phyloP scores from a whole-genome alignment of 2,329 filamentous ascomycete species.

The Chaetomium strumarium region DNA sequence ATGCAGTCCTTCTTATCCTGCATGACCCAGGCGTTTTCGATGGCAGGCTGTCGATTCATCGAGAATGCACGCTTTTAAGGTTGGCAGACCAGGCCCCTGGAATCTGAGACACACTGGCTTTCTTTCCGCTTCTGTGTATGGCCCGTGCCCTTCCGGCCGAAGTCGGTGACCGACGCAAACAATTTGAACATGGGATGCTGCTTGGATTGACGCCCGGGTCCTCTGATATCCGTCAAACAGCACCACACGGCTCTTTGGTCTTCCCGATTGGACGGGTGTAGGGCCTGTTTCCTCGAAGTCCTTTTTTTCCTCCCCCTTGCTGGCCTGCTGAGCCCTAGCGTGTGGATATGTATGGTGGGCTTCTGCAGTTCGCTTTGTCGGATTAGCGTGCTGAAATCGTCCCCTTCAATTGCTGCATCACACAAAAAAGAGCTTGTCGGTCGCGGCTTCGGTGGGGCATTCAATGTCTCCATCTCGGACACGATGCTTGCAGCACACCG shows the following conservation, averaged over 20 bases:
- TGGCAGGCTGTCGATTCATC: neutral
- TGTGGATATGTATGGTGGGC: conserved; percentile 16
- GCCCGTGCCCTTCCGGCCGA: conserved; percentile 3
- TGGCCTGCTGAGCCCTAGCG: conserved; percentile 8
- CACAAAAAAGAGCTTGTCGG: conserved; percentile 16
- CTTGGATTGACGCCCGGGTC: neutral
- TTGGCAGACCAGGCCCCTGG: conserved; percentile 13
- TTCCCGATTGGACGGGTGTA: conserved; percentile 11
- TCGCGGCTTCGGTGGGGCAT: conserved; percentile 10
- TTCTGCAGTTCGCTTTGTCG: conserved; percentile 1
- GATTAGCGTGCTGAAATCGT: neutral
- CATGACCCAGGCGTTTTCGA: neutral
- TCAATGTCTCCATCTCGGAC: conserved; percentile 5
- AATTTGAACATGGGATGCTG: neutral
- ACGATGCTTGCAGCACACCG: conserved; percentile 16
- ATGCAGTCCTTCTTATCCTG: conserved; percentile 6
- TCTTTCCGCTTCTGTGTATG: conserved; percentile 1
- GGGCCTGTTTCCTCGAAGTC: conserved; percentile 3
- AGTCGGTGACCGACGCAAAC: conserved; percentile 8
- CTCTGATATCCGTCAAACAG: neutral
- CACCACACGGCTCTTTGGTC: conserved; percentile 3
- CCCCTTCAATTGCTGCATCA: conserved; percentile 14
- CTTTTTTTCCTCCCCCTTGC: conserved; percentile 8
- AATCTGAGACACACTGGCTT: conserved; percentile 17
- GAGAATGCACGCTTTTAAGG: neutral